These are phyloP conservation scores for Calcarisporium arbuscula DNA, from an alignment of 2,329 filamentous ascomycete species.

Conservation along the genomic window DNA sequence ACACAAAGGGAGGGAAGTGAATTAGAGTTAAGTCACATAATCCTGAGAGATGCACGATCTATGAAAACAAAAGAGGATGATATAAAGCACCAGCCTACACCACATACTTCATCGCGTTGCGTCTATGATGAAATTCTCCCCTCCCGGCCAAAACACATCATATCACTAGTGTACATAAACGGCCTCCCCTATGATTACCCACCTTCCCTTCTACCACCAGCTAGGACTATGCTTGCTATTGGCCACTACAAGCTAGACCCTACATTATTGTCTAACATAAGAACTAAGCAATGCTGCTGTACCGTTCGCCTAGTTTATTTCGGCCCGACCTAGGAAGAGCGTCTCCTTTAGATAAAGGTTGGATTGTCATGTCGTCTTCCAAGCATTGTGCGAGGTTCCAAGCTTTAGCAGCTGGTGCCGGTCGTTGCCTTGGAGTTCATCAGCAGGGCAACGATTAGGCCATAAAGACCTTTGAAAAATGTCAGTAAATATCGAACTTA, in stretches of 20 bases:
- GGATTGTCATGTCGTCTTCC: slow-evolving; percentile 29
- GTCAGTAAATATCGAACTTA: slow-evolving; percentile 16
- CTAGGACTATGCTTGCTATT: too few relatives aligned
- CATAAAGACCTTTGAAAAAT: slow-evolving; percentile 74
- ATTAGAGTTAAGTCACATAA: background rate
- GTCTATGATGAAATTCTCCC: slow-evolving; percentile 42
- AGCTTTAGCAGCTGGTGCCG: slow-evolving; percentile 52
- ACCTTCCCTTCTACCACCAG: too few relatives aligned
- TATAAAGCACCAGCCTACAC: slow-evolving; percentile 32
- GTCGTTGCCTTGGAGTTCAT: slow-evolving; percentile 93
- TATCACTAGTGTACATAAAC: slow-evolving; percentile 48
- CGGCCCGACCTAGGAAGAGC: slow-evolving; percentile 13
- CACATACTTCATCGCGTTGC: slow-evolving; percentile 35
- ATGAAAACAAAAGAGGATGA: slow-evolving; percentile 12
- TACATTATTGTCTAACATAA: too few relatives aligned
- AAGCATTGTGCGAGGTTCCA: background rate
- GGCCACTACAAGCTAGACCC: too few relatives aligned
- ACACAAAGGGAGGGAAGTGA: background rate
- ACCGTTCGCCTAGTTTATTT: slow-evolving; percentile 16
- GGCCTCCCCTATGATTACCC: slow-evolving; percentile 22
- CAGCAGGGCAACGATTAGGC: slow-evolving; percentile 94
- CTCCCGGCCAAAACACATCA: slow-evolving; percentile 33
- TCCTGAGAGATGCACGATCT: background rate
- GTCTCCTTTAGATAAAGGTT: slow-evolving; percentile 22
- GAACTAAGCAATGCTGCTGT: slow-evolving; percentile 17